Conservation (phyloP, 2,329 filamentous ascomycete species). For the Neurospora sp. region DNA sequence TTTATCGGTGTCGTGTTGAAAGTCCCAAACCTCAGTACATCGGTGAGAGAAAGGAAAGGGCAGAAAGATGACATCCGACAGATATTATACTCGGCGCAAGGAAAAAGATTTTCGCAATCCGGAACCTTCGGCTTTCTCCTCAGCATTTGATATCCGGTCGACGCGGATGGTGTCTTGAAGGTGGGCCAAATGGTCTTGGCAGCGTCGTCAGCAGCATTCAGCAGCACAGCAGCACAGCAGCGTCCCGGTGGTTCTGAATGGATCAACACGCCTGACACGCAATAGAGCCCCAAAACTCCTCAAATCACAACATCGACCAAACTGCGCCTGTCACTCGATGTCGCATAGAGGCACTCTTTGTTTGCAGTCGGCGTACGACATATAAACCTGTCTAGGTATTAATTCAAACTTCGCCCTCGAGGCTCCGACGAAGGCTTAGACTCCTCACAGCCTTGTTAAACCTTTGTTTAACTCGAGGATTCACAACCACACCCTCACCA, state of each 20-base stretch:
- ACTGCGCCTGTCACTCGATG: neutral
- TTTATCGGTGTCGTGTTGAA: neutral
- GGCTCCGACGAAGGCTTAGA: neutral
- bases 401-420: neutral
- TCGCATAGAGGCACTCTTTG: neutral
- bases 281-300: neutral
- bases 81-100: neutral
- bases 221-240: neutral
- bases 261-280: neutral
- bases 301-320: neutral
- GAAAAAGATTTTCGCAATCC: neutral
- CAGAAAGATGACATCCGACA: neutral
- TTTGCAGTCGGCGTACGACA: neutral
- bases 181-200: neutral
- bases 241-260: neutral
- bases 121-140: neutral
- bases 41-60: neutral
- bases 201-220: neutral
- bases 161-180: neutral
- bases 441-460: neutral
- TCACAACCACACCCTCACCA: neutral
- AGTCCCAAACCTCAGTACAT: neutral
- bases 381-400: neutral
- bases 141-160: neutral
- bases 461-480: neutral